Base-by-base conservation (phyloP, 2,329 filamentous ascomycete genomes). In the Whalleya microplaca region DNA sequence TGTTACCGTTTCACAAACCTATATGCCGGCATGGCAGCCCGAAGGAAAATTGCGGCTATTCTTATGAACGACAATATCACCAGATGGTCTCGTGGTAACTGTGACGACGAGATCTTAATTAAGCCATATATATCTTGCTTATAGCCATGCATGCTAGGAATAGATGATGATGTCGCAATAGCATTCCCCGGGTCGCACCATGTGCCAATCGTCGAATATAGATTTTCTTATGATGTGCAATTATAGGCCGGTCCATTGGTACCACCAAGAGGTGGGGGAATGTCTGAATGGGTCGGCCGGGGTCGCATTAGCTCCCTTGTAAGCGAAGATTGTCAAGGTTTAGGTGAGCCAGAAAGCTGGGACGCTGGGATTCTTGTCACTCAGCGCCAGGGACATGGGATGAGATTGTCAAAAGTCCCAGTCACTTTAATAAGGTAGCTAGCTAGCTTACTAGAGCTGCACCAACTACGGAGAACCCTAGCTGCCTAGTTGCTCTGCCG, bases 201-300 rank as follows among this genome's bases (percentile, higher is more conserved):
- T 42, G n/a, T 49, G 20, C 27, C 27, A 29, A 29, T 12, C 27
- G 27, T 29, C 27, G 55, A 58, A 45, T 47, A 58, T 51, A 59
- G 66, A 66, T 68, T 64, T 63, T 57, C 66, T 67, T 71, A 71
- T 69, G 66, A 71, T 70, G 64, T 70, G 68, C 66, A 65, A 66
- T 70, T 66, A 49, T 55, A 47, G 58, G 55, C 58, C 58, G 48
- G 54, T 53, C 53, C 51, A 41, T 58, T 62, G 55, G 59, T 62
- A 58, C 57, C 50, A 60, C 51, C 45, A 55, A 51, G 59, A 32
- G 41, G 27, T 37, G 53, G 45, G 55, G 41, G 44, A 52, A 32
- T 55, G 56, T 48, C 45, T 45, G 59, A 53, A 53, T 62, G 54
- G 53, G 53, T 51, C 53, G 61, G 58, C 57, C 58, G 51, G 59